phyloP scores from a whole-genome alignment of 768 basidiomycete genomes.

The Mycena kentingensis region DNA sequence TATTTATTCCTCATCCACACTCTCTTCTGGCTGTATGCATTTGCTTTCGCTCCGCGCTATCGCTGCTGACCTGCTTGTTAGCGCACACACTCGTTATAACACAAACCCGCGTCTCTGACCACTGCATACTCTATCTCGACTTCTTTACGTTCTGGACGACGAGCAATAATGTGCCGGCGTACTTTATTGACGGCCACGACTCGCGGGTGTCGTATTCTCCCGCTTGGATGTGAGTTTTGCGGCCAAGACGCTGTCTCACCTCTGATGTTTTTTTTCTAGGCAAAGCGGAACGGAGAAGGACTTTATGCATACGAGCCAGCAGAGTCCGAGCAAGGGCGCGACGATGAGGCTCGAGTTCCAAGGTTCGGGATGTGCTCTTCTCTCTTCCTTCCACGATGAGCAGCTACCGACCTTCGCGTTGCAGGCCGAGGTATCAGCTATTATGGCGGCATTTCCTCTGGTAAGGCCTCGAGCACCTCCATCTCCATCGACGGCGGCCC shows the following conservation, averaged over 20 bases:
- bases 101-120: neutral
- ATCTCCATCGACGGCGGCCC: conserved; percentile 10
- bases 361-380: neutral
- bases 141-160: conserved; percentile 14
- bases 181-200: conserved; percentile 14
- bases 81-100: conserved; percentile 15
- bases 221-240: no score
- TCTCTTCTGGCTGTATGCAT: neutral
- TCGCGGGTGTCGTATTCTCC: conserved; percentile 3
- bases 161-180: neutral
- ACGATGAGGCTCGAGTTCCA: conserved; percentile 1
- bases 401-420: neutral
- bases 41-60: no score
- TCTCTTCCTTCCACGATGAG: neutral
- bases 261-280: no score
- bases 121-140: conserved; percentile 8
- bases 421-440: conserved; percentile 2
- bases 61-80: no score
- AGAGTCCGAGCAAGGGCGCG: conserved; percentile 1
- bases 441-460: conserved; percentile 6
- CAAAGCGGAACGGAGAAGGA: neutral
- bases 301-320: conserved; percentile 12
- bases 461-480: conserved; percentile 2
- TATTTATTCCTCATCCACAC: neutral
- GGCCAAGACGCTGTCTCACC: no score